Percentiles rank a stretch among this genome's conserved stretches.
These are phyloP conservation scores for Fusarium clavum DNA, from an alignment of 2,329 filamentous ascomycete species.

Conservation along the genomic window DNA sequence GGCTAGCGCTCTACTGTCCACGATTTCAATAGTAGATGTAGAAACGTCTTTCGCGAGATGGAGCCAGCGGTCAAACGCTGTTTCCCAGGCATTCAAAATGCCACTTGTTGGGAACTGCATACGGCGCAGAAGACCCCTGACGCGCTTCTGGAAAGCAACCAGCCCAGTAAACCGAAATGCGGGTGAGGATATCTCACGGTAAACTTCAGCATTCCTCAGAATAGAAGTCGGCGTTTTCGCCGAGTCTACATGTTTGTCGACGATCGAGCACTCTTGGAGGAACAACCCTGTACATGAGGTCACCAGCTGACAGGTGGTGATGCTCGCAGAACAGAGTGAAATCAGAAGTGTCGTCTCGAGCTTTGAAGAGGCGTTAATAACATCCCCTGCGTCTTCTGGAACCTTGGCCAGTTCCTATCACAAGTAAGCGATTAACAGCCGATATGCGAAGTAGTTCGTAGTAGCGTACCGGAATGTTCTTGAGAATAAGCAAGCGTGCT, in stretches of 20 bases:
- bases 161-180: constrained; percentile 75
- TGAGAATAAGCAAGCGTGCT: constrained; percentile 65
- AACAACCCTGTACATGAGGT: constrained; percentile 71
- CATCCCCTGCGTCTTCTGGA: constrained; percentile 66
- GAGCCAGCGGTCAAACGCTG: constrained; percentile 73
- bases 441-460: background rate
- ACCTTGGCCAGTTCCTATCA: constrained; percentile 66
- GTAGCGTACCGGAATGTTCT: constrained; percentile 60
- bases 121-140: constrained; percentile 68
- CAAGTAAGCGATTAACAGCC: constrained; percentile 20
- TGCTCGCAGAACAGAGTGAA: constrained; percentile 72
- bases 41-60: constrained; percentile 72
- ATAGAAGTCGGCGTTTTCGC: constrained; percentile 64
- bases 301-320: constrained; percentile 73
- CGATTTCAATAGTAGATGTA: constrained; percentile 60
- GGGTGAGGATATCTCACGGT: constrained; percentile 70
- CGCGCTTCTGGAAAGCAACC: constrained; percentile 76
- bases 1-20: constrained; percentile 67
- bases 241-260: constrained; percentile 63
- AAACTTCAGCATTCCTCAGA: constrained; percentile 70
- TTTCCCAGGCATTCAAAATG: constrained; percentile 76
- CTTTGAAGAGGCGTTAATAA: constrained; percentile 63
- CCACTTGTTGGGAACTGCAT: constrained; percentile 73
- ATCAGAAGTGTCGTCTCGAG: constrained; percentile 73
- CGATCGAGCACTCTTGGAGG: constrained; percentile 69